Evolutionary conservation across 352 stramenopile genomes (phyloP), one percentile per base, ranked within the genome.

Genomic region (Saprolegnia diclina): DNA sequence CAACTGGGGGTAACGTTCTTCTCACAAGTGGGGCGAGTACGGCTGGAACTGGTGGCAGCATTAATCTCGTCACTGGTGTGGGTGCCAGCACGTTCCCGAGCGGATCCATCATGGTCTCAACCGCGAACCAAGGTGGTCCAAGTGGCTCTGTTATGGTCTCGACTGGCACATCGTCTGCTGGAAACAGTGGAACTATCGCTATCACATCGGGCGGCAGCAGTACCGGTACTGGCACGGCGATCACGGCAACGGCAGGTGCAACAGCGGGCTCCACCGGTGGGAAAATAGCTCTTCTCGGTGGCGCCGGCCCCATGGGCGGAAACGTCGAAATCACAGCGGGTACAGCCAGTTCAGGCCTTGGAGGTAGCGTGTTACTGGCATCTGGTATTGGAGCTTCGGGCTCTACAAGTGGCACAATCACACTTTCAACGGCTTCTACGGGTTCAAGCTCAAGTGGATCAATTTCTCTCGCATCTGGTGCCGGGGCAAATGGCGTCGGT

Each of bases 291-390:
- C 21, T 91, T 48, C 65, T 65, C 67, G 83, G 75, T 67, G 83
- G 83, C 18, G 67, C 77, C 11, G 80, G 79, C 5, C 88, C 86
- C n/a, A 88, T 78, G 50, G 94, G 92, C 24, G 94, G 90, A 48
- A 80, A 85, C 57, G 77, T 98, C 55, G 76, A 68, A 32, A 22
- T 96, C 21, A 73, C 73, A 35, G 92, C 87, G 37, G 95, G 93
- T 75, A 82, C 66, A 38, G 77, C 66, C 5, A 29, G 44, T 11
- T 24, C 63, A 9, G 63, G 63, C 67, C 82, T 77, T 54, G 90
- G 71, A 62, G 87, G 85, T 0, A 92, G 87, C 63, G 82, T 84
- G 44, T 77, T 84, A 22, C 14, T 93, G 21, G 56, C 69, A 9
- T 54, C 92, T 44, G 67, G 64, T 10, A 77, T 73, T 73, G 85